Evolutionary conservation across 1,284 basidiomycete species (phyloP).

Genomic region (Ceratobasidium sp.): DNA sequence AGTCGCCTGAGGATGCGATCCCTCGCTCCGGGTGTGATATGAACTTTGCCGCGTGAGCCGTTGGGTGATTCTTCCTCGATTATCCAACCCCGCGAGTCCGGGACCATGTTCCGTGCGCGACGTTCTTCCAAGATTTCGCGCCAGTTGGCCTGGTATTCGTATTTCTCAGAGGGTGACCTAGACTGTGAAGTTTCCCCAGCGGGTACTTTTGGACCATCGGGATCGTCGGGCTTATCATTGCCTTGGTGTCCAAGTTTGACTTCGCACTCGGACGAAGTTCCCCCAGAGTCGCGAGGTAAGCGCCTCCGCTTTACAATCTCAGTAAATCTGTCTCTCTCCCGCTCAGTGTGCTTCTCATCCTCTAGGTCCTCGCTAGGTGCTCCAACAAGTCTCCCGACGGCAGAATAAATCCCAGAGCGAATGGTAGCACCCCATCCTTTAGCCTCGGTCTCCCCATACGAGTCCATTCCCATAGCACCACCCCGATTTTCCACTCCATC

Average conservation of each 20-base stretch:
- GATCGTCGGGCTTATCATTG: neutral
- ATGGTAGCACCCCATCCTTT: conserved; percentile 13
- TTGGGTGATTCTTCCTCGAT: neutral
- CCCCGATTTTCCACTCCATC: conserved; percentile 20
- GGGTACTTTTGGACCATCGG: neutral
- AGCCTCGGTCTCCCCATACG: neutral
- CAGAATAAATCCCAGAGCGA: conserved; percentile 8
- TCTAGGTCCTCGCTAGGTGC: neutral
- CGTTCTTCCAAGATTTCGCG: neutral
- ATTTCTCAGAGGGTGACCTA: too few species aligned
- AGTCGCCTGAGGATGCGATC: conserved; percentile 19
- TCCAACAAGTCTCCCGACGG: conserved; percentile 17
- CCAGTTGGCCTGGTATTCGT: neutral
- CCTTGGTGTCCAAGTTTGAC: neutral
- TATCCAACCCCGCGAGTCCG: conserved; percentile 1
- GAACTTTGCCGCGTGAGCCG: neutral
- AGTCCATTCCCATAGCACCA: neutral
- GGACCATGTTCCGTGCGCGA: neutral
- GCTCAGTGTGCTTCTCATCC: neutral
- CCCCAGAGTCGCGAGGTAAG: neutral
- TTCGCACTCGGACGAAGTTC: neutral
- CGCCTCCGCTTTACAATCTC: neutral
- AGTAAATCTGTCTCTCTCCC: conserved; percentile 9
- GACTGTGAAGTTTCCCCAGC: too few species aligned
- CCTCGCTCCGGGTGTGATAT: neutral